phyloP scores from a whole-genome alignment of 2,329 filamentous ascomycete species.

The Colletotrichum eleusines region DNA sequence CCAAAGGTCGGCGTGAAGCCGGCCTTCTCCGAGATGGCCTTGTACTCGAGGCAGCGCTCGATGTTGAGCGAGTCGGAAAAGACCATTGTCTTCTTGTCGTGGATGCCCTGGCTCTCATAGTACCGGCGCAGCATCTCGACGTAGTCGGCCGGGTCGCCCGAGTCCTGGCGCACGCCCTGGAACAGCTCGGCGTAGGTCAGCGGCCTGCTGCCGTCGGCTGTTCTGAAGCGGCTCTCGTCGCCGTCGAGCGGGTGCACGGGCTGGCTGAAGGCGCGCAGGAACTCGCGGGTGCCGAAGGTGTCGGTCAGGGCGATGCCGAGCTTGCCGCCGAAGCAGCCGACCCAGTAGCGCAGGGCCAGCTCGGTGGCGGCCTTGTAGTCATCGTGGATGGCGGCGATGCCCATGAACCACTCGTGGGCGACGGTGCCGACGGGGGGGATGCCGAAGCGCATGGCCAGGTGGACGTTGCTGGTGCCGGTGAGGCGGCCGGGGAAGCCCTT shows the following conservation, averaged over 20 bases:
- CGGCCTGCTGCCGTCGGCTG: conserved; percentile 50
- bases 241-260: conserved; percentile 63
- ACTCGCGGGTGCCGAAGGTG: conserved; percentile 93
- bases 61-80: conserved; percentile 97
- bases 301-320: conserved; percentile 93
- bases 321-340: conserved; percentile 87
- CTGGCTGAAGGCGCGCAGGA: conserved; percentile 85
- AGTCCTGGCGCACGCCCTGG: conserved; percentile 88
- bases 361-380: conserved; percentile 90
- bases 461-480: conserved; percentile 94
- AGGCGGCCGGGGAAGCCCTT: conserved; percentile 78
- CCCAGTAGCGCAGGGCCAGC: conserved; percentile 87
- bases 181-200: conserved; percentile 86
- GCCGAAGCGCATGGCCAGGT: conserved; percentile 93
- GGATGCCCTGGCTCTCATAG: conserved; percentile 81
- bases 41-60: conserved; percentile 91
- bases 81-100: conserved; percentile 86
- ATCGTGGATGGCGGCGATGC: conserved; percentile 88
- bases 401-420: conserved; percentile 99
- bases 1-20: conserved; percentile 92
- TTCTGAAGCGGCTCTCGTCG: conserved; percentile 55
- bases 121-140: conserved; percentile 83
- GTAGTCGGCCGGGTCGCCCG: conserved; percentile 85
- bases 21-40: conserved; percentile 80
- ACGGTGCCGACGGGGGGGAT: conserved; percentile 87